Evolutionary conservation across 768 basidiomycete genomes (phyloP).

Genomic region (Sarcodon aspratus): DNA sequence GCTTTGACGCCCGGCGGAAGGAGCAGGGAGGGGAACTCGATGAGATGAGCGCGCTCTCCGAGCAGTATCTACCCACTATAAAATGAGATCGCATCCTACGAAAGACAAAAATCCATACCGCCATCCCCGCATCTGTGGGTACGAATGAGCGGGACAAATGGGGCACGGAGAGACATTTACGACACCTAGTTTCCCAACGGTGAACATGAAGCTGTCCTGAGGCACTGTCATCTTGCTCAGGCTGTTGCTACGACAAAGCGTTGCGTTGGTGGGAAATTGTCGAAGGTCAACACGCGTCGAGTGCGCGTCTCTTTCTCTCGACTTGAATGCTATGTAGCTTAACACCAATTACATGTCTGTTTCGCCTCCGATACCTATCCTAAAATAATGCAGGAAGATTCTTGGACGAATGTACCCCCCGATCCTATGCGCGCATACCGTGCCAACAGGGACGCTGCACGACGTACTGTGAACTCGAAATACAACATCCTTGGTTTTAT

Average conservation of each 20-base stretch:
- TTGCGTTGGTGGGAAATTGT: background rate
- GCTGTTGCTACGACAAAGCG: background rate
- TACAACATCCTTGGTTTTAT: slow-evolving; percentile 95
- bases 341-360: background rate
- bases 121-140: slow-evolving; percentile 80
- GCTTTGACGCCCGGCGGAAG: slow-evolving; percentile 87
- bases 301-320: background rate
- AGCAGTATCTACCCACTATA: slow-evolving; percentile 59
- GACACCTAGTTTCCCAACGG: slow-evolving; percentile 90
- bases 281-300: background rate
- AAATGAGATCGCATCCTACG: slow-evolving; percentile 8
- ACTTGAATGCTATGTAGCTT: background rate
- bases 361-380: background rate
- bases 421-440: slow-evolving; percentile 88
- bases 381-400: slow-evolving; percentile 18
- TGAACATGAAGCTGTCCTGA: slow-evolving; percentile 76
- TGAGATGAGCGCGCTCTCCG: slow-evolving; percentile 89
- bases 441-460: slow-evolving; percentile 59
- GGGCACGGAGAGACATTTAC: slow-evolving; percentile 3
- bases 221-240: slow-evolving; percentile 20
- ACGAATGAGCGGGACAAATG: background rate
- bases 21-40: slow-evolving; percentile 95
- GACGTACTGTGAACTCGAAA: slow-evolving; percentile 62
- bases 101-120: slow-evolving; percentile 37
- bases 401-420: slow-evolving; percentile 20